phyloP scores from a whole-genome alignment of 2,329 filamentous ascomycete species.

The Dactylellina parvicollis region DNA sequence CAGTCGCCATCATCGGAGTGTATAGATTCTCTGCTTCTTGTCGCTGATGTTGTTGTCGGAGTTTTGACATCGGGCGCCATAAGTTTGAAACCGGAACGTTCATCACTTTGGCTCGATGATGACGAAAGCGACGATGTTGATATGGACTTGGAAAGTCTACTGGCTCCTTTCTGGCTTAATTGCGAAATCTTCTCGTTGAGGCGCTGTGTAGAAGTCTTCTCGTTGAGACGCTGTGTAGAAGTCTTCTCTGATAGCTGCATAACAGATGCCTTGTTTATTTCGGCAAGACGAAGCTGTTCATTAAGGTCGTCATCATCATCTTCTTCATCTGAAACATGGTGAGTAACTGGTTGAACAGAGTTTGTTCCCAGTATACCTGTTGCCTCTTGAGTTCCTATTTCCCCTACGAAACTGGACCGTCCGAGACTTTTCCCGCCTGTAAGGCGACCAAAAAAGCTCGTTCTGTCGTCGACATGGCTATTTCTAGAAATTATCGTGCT shows the following conservation, averaged over 20 bases:
- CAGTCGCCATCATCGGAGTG: slow-evolving; percentile 49
- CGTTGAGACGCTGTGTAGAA: slow-evolving; percentile 91
- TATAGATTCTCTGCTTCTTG: slow-evolving; percentile 20
- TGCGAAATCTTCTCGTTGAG: slow-evolving; percentile 91
- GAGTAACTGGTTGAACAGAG: background rate
- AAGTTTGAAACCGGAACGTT: background rate
- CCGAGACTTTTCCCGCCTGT: slow-evolving; percentile 79
- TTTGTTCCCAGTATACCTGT: background rate
- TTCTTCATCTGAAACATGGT: slow-evolving; percentile 61
- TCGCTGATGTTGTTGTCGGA: background rate
- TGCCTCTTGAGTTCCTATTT: slow-evolving; percentile 2
- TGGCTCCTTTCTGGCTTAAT: slow-evolving; percentile 68
- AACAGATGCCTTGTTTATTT: slow-evolving; percentile 67
- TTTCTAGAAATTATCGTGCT: slow-evolving; percentile 73
- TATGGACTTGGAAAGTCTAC: slow-evolving; percentile 58
- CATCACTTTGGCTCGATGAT: slow-evolving; percentile 49
- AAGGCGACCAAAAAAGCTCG: slow-evolving; percentile 77
- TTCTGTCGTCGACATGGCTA: slow-evolving; percentile 79
- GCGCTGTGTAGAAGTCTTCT: slow-evolving; percentile 91
- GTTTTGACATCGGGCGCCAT: background rate
- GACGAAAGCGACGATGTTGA: slow-evolving; percentile 27
- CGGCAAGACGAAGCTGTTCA: slow-evolving; percentile 55
- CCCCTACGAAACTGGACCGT: slow-evolving; percentile 60
- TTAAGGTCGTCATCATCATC: slow-evolving; percentile 59
- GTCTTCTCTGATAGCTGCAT: slow-evolving; percentile 75